phyloP scores from a whole-genome alignment of 345 rosid species.

The Sisymbrium irio region DNA sequence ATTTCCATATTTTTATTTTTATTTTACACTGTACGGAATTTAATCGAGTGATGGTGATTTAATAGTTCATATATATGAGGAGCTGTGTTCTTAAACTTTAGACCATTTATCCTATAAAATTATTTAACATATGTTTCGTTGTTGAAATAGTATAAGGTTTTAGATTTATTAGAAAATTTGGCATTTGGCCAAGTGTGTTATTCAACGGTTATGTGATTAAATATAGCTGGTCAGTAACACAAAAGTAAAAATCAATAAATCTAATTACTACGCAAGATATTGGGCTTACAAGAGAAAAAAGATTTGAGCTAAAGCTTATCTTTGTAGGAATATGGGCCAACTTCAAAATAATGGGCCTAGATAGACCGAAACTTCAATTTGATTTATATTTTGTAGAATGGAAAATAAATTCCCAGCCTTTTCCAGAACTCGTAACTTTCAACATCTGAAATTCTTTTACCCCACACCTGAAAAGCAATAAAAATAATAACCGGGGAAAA shows the following conservation, averaged over 20 bases:
- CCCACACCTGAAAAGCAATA: neutral
- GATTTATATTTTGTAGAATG: neutral
- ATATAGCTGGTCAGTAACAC: neutral
- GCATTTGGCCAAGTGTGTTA: too few relatives aligned
- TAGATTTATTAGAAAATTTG: too few relatives aligned
- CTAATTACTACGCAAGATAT: too few relatives aligned
- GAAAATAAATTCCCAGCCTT: neutral
- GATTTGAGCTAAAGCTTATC: neutral
- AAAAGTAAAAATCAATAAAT: neutral
- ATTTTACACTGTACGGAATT: too few relatives aligned
- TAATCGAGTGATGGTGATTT: too few relatives aligned
- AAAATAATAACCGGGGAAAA: neutral
- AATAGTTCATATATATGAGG: too few relatives aligned
- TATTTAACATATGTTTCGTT: too few relatives aligned
- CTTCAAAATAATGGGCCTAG: neutral
- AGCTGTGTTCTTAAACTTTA: too few relatives aligned
- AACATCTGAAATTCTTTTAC: neutral
- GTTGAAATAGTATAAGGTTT: too few relatives aligned
- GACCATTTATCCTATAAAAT: too few relatives aligned
- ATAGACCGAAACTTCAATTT: neutral
- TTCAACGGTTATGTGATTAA: neutral
- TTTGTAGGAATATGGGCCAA: slow-evolving; percentile 1
- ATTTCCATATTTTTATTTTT: neutral
- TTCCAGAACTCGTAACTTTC: neutral
- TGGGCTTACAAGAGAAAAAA: neutral